Percentiles rank a stretch among this genome's conserved stretches.
Evolutionary conservation across 345 rosid species (phyloP).

Genomic region (Gynandropsis gynandra): DNA sequence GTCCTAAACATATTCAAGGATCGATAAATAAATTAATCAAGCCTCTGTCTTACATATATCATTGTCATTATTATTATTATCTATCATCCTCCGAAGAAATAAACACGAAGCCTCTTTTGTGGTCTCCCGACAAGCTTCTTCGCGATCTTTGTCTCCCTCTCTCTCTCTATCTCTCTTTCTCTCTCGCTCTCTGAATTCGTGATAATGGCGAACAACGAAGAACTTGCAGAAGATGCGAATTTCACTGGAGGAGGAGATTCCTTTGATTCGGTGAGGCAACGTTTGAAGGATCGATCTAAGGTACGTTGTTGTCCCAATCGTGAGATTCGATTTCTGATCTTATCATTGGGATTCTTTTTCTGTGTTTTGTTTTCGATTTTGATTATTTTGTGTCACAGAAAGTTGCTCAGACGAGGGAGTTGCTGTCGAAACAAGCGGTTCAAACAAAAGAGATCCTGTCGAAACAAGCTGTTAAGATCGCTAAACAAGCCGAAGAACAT

Average conservation of each 20-base stretch:
- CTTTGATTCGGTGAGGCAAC: conserved; percentile 27
- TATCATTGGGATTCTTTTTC: background rate
- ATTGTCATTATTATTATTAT: no score
- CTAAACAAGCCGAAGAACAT: conserved; percentile 91
- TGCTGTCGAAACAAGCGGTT: conserved; percentile 67
- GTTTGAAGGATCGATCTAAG: conserved; percentile 63
- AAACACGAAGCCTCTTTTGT: background rate
- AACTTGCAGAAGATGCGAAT: conserved; percentile 32
- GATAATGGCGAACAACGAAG: conserved; percentile 45
- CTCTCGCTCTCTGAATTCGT: background rate
- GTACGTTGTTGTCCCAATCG: conserved; percentile 20
- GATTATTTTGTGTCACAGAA: conserved; percentile 31
- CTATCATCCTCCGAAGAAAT: background rate
- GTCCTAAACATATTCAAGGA: no score
- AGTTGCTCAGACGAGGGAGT: conserved; percentile 76
- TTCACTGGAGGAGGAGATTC: conserved; percentile 37
- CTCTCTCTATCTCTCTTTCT: background rate
- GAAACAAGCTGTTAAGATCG: conserved; percentile 87
- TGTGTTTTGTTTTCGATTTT: conserved; percentile 14
- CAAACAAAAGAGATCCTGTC: conserved; percentile 77
- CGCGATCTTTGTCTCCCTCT: conserved; percentile 1
- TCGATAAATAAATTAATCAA: no score
- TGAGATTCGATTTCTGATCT: conserved; percentile 4
- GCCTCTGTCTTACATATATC: no score
- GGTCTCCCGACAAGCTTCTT: conserved; percentile 16